Conservation (phyloP, 768 basidiomycete species). For the Suillus hirtellus region DNA sequence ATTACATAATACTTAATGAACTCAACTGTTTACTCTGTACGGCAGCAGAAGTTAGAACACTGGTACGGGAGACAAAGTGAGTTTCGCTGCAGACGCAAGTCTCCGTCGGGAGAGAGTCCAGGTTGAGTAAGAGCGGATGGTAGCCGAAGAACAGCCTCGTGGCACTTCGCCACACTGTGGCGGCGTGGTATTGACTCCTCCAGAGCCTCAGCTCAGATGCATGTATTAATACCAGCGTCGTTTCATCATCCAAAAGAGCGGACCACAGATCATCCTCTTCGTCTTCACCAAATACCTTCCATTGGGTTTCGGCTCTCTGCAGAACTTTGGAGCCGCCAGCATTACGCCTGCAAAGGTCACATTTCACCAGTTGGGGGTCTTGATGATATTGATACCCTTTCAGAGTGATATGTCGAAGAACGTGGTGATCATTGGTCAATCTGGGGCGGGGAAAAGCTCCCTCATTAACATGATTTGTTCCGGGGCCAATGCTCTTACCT, state of each 20-base stretch:
- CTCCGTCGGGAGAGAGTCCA: too few species aligned
- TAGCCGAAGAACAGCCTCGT: too few species aligned
- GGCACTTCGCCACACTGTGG: neutral
- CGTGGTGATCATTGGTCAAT: neutral
- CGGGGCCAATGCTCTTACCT: rapidly evolving
- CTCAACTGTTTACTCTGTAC: too few species aligned
- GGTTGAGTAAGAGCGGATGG: too few species aligned
- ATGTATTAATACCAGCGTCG: neutral
- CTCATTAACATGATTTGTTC: neutral
- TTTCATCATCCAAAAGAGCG: neutral
- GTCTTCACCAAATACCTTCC: neutral
- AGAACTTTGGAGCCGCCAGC: neutral
- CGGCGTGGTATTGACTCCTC: neutral
- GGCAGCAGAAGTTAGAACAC: too few species aligned
- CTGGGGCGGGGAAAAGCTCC: neutral
- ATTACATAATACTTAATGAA: too few species aligned
- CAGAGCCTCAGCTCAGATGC: neutral
- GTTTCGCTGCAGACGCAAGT: too few species aligned
- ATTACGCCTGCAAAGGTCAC: neutral
- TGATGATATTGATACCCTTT: neutral
- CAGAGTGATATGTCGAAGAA: neutral
- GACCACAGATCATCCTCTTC: neutral
- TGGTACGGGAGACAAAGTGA: too few species aligned
- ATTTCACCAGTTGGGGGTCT: neutral
- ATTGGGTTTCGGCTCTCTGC: neutral